A percentile compares a stretch with the other conserved stretches of the same genome.
Evolutionary conservation across 2,329 filamentous ascomycete genomes (phyloP).

Genomic region (Colletotrichum phormii): DNA sequence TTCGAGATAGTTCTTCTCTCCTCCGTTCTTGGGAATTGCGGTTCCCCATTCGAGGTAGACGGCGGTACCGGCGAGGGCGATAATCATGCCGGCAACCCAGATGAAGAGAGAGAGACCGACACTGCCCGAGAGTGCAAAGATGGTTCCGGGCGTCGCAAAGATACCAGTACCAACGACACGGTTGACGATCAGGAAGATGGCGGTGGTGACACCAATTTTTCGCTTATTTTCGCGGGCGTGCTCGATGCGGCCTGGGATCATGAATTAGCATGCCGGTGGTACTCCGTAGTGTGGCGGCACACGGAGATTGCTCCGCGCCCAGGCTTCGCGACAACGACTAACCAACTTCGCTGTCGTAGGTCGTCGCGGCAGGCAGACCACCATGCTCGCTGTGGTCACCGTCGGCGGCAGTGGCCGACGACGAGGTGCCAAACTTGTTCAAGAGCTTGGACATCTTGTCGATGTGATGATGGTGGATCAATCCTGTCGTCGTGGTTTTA

Average conservation of each 20-base stretch:
- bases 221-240: conserved; percentile 60
- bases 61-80: conserved; percentile 71
- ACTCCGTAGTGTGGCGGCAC: not conserved
- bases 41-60: conserved; percentile 76
- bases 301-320: not conserved
- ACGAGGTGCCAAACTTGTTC: conserved; percentile 21
- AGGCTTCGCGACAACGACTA: not conserved
- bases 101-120: conserved; percentile 72
- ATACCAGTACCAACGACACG: conserved; percentile 76
- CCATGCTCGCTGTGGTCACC: conserved; percentile 12
- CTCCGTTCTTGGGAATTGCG: conserved; percentile 72
- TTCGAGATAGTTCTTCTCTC: conserved; percentile 77
- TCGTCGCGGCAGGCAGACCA: conserved; percentile 2
- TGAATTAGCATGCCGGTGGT: not conserved
- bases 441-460: conserved; percentile 29
- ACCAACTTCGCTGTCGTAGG: conserved; percentile 38
- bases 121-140: conserved; percentile 67
- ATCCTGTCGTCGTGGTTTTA: not conserved
- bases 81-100: conserved; percentile 72
- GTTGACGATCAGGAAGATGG: conserved; percentile 72
- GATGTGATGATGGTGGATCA: not conserved
- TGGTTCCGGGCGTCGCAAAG: conserved; percentile 71
- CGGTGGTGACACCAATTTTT: conserved; percentile 66
- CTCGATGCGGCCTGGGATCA: conserved; percentile 45
- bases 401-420: conserved; percentile 7